phyloP scores from a whole-genome alignment of 805 yeast genomes.

The Ogataea salicorniae region DNA sequence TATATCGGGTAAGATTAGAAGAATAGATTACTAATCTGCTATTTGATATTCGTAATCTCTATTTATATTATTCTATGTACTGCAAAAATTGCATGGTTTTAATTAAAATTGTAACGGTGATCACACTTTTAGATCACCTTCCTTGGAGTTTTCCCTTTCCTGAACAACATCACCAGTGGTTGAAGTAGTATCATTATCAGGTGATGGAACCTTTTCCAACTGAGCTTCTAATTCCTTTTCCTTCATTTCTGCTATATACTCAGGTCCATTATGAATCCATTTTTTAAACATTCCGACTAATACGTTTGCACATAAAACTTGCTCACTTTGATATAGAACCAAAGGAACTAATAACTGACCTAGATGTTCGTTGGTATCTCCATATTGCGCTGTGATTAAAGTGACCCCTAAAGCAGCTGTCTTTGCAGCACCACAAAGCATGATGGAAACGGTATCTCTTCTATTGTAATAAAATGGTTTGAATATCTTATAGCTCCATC shows the following conservation, averaged over 20 bases:
- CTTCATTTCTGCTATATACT: slow-evolving; percentile 4
- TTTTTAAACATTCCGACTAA: slow-evolving; percentile 59
- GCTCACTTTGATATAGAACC: slow-evolving; percentile 83
- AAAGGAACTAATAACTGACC: slow-evolving; percentile 76
- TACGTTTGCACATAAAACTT: slow-evolving; percentile 75
- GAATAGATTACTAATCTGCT: slow-evolving; percentile 2
- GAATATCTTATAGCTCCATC: slow-evolving; percentile 37
- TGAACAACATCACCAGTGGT: neutral
- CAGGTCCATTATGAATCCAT: slow-evolving; percentile 50
- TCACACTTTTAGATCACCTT: too few species aligned
- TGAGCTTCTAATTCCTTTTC: neutral
- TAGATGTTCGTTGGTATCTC: slow-evolving; percentile 50
- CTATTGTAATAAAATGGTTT: slow-evolving; percentile 68
- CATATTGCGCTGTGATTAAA: slow-evolving; percentile 59
- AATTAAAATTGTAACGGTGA: too few species aligned
- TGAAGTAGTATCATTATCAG: neutral
- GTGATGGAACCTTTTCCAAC: neutral
- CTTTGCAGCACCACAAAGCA: slow-evolving; percentile 90
- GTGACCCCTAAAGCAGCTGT: slow-evolving; percentile 92
- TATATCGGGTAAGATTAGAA: slow-evolving; percentile 5
- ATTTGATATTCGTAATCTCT: neutral
- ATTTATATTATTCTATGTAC: neutral
- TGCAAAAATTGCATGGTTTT: too few species aligned
- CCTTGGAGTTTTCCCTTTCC: neutral
- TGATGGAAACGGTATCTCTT: slow-evolving; percentile 68